phyloP scores from a whole-genome alignment of 495 filamentous ascomycete genomes.

The Friedmanniomyces endolithicus region DNA sequence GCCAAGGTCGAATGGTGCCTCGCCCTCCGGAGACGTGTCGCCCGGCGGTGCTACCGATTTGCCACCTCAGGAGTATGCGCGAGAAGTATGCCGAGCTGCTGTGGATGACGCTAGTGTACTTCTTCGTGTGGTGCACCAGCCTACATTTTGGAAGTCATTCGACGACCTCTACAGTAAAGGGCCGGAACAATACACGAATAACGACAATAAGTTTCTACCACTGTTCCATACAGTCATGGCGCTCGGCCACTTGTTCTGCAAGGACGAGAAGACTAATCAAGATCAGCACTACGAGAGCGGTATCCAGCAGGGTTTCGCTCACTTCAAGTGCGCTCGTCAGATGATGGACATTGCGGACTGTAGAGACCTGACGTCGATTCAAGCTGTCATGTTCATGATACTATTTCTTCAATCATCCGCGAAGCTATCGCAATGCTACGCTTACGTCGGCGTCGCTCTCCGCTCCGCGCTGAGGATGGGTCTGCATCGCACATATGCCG shows the following conservation, averaged over 20 bases:
- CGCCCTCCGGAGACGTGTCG: constrained; percentile 39
- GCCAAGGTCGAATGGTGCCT: constrained; percentile 53
- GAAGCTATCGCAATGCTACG: constrained; percentile 84
- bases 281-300: constrained; percentile 52
- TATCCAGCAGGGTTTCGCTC: constrained; percentile 79
- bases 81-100: constrained; percentile 59
- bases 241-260: constrained; percentile 72
- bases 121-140: constrained; percentile 77
- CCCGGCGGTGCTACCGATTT: constrained; percentile 30
- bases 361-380: constrained; percentile 70
- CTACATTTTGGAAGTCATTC: constrained; percentile 65
- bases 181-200: constrained; percentile 53
- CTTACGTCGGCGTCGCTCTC: constrained; percentile 80
- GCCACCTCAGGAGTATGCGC: constrained; percentile 55
- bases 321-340: constrained; percentile 66
- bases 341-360: constrained; percentile 86
- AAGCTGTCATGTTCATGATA: constrained; percentile 84
- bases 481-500: constrained; percentile 65
- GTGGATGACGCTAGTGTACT: constrained; percentile 75
- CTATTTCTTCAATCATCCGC: constrained; percentile 85
- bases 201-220: constrained; percentile 71
- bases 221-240: constrained; percentile 74
- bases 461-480: constrained; percentile 78
- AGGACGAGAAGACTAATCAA: constrained; percentile 36
- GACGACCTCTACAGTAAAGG: constrained; percentile 67